These are phyloP conservation scores for Brettanomyces bruxellensis DNA, from an alignment of 805 yeast genomes.

Conservation along the genomic window DNA sequence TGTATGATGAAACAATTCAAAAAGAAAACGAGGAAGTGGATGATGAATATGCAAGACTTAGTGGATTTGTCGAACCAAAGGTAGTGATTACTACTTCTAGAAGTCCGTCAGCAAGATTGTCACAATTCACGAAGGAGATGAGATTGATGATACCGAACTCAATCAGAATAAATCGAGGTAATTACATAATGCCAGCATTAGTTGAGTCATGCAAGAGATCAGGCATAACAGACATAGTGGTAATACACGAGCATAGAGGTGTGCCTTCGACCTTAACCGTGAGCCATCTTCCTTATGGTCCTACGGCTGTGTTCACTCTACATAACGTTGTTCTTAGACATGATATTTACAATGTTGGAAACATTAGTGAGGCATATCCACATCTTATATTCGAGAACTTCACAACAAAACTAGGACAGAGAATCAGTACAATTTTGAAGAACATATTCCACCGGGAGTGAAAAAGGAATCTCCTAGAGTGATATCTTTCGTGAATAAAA, in stretches of 20 bases:
- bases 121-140: slow-evolving; percentile 90
- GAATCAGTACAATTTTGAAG: slow-evolving; percentile 73
- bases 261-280: slow-evolving; percentile 90
- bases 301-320: slow-evolving; percentile 86
- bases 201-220: slow-evolving; percentile 73
- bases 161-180: slow-evolving; percentile 88
- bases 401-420: slow-evolving; percentile 66
- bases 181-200: slow-evolving; percentile 73
- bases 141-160: slow-evolving; percentile 84
- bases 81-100: slow-evolving; percentile 90
- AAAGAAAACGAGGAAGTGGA: slow-evolving; percentile 42
- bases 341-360: slow-evolving; percentile 79
- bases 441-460: slow-evolving; percentile 94
- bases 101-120: slow-evolving; percentile 75
- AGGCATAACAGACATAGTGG: slow-evolving; percentile 73
- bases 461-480: slow-evolving; percentile 85
- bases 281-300: slow-evolving; percentile 97
- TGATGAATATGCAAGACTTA: slow-evolving; percentile 82
- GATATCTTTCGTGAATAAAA: slow-evolving; percentile 83
- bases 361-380: slow-evolving; percentile 86
- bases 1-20: slow-evolving; percentile 76
- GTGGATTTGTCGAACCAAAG: slow-evolving; percentile 87
- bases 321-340: slow-evolving; percentile 94
- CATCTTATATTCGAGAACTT: slow-evolving; percentile 91
- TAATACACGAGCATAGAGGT: slow-evolving; percentile 96